A percentile compares a stretch with the other conserved stretches of the same genome.
Evolutionary conservation across 2,329 filamentous ascomycete genomes (phyloP).

Genomic region (Didymella pinodella): DNA sequence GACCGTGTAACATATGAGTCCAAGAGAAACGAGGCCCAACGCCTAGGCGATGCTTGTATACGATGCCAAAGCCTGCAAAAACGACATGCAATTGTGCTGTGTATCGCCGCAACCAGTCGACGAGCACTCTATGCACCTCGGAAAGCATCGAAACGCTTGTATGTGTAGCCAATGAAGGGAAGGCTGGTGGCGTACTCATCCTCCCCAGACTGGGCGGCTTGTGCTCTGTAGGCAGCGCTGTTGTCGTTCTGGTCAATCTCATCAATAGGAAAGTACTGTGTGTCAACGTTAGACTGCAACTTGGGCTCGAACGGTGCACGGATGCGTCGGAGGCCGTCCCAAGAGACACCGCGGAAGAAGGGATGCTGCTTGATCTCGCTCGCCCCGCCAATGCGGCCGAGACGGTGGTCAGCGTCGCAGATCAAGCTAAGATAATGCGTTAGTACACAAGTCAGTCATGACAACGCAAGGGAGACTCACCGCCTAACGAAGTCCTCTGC

Average conservation of each 20-base stretch:
- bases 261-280: slow-evolving; percentile 97
- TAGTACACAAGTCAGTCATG: slow-evolving; percentile 28
- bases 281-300: slow-evolving; percentile 91
- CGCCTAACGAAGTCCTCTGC: slow-evolving; percentile 92
- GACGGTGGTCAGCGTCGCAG: slow-evolving; percentile 90
- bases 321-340: slow-evolving; percentile 90
- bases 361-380: slow-evolving; percentile 92
- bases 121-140: slow-evolving; percentile 46
- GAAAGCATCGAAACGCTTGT: slow-evolving; percentile 90
- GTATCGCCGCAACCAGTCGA: slow-evolving; percentile 18
- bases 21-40: slow-evolving; percentile 19
- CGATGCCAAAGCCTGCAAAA: slow-evolving; percentile 21
- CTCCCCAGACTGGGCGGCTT: slow-evolving; percentile 73
- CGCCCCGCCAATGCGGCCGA: slow-evolving; percentile 82
- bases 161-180: slow-evolving; percentile 95
- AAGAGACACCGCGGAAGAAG: slow-evolving; percentile 97
- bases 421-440: slow-evolving; percentile 71
- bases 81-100: slow-evolving; percentile 19
- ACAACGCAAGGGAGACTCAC: slow-evolving; percentile 60
- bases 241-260: slow-evolving; percentile 98
- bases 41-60: slow-evolving; percentile 30
- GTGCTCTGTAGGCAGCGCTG: slow-evolving; percentile 82
- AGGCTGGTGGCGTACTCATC: slow-evolving; percentile 92
- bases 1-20: slow-evolving; percentile 7
- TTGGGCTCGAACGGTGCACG: slow-evolving; percentile 96